A percentile compares a stretch with the other conserved stretches of the same genome.
phyloP scores from a whole-genome alignment of 352 stramenopile genomes.

The Pythium dissotocum region DNA sequence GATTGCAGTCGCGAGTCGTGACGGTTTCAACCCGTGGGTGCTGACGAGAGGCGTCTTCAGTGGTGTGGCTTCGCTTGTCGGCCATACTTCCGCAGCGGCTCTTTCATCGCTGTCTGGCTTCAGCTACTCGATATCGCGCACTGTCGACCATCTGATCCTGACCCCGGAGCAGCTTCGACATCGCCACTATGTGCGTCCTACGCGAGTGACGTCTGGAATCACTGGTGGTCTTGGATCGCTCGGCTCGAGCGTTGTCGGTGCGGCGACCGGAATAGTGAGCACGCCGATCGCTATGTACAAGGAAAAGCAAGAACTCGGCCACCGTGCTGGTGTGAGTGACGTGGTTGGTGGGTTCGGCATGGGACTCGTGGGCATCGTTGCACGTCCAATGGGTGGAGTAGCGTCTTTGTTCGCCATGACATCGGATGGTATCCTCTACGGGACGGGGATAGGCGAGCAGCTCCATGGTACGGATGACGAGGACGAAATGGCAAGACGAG shows the following conservation, averaged over 20 bases:
- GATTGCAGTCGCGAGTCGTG: conserved; percentile 48
- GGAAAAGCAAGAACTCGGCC: conserved; percentile 61
- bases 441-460: conserved; percentile 48
- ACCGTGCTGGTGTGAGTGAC: conserved; percentile 58
- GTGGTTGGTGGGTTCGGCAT: conserved; percentile 75
- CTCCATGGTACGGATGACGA: conserved; percentile 34
- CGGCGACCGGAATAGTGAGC: conserved; percentile 71
- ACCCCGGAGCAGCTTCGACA: conserved; percentile 57
- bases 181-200: conserved; percentile 68
- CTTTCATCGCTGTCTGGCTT: conserved; percentile 79
- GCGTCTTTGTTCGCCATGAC: conserved; percentile 77
- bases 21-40: conserved; percentile 78
- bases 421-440: conserved; percentile 73
- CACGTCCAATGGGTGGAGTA: conserved; percentile 73
- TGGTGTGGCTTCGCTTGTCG: conserved; percentile 70
- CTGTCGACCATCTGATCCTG: conserved; percentile 79
- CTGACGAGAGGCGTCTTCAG: conserved; percentile 71
- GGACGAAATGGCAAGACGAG: conserved; percentile 3
- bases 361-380: conserved; percentile 77
- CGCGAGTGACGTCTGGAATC: conserved; percentile 61
- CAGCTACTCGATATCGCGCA: conserved; percentile 79
- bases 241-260: conserved; percentile 74
- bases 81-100: conserved; percentile 64
- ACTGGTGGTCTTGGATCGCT: conserved; percentile 65
- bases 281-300: conserved; percentile 78